These are phyloP conservation scores for Tothia fuscella DNA, from an alignment of 2,329 filamentous ascomycete genomes.

Conservation along the genomic window DNA sequence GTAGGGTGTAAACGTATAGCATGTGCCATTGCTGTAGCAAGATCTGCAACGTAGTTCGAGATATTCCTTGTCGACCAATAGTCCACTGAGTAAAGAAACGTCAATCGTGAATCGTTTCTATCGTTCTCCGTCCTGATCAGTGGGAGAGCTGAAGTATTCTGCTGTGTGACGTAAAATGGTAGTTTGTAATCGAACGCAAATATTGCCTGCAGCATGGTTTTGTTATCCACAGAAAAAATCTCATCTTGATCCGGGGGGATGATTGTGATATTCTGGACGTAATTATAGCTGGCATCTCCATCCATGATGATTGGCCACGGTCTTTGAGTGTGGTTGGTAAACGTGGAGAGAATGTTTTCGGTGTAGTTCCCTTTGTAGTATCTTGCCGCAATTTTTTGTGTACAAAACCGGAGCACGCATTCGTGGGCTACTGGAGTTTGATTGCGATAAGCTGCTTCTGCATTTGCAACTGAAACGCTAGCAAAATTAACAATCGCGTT, in stretches of 20 bases:
- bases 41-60: slow-evolving; percentile 13
- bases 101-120: neutral
- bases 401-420: slow-evolving; percentile 16
- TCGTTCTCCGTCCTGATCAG: neutral
- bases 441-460: neutral
- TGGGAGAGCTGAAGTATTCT: slow-evolving; percentile 7
- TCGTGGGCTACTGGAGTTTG: slow-evolving; percentile 8
- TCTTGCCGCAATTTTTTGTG: slow-evolving; percentile 17
- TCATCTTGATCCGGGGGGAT: neutral
- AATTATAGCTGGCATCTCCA: too few relatives aligned
- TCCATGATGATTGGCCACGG: too few relatives aligned
- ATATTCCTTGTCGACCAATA: neutral
- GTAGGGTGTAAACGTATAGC: slow-evolving; percentile 11
- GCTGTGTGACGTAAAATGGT: slow-evolving; percentile 14
- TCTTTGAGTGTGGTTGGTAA: neutral
- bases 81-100: too few relatives aligned
- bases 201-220: slow-evolving; percentile 7
- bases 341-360: neutral
- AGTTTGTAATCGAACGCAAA: slow-evolving; percentile 16
- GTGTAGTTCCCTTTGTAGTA: slow-evolving; percentile 9
- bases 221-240: slow-evolving; percentile 10
- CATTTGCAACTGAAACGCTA: neutral
- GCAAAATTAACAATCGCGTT: slow-evolving; percentile 10
- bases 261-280: too few relatives aligned
- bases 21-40: slow-evolving; percentile 17